A percentile compares a stretch with the other conserved stretches of the same genome.
Conservation (phyloP, 495 filamentous ascomycete genomes). For the Clohesyomyces aquaticus region DNA sequence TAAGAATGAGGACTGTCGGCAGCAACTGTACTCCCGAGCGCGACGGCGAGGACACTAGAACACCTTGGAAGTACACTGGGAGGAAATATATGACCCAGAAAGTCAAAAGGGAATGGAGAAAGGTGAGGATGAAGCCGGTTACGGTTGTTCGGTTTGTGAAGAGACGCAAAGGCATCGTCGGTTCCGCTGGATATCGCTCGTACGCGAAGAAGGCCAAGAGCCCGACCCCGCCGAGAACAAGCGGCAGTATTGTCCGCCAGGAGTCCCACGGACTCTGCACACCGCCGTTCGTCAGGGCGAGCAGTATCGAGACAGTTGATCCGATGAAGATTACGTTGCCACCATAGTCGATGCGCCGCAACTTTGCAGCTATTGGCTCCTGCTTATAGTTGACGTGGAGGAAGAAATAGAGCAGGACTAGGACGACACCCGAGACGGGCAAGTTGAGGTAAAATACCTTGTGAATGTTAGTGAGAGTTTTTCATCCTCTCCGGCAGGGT, state of each 20-base stretch:
- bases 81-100: conserved; percentile 47
- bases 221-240: conserved; percentile 6
- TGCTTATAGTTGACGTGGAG: conserved; percentile 10
- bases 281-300: conserved; percentile 1
- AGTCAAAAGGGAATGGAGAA: neutral
- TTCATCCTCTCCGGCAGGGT: too few relatives aligned
- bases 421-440: conserved; percentile 19
- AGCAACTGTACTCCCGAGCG: conserved; percentile 63
- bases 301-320: conserved; percentile 8
- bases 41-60: conserved; percentile 56
- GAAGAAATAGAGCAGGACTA: conserved; percentile 24
- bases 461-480: too few relatives aligned
- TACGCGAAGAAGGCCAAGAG: neutral
- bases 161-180: conserved; percentile 5
- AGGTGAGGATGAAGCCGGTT: conserved; percentile 2
- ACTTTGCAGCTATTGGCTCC: neutral
- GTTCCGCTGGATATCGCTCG: neutral
- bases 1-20: conserved; percentile 58
- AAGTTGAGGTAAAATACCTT: conserved; percentile 40
- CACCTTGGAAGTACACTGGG: conserved; percentile 65
- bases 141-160: conserved; percentile 10
- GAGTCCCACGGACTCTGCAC: conserved; percentile 2
- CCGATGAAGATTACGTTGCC: conserved; percentile 5
- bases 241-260: neutral
- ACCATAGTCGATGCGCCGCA: neutral